Evolutionary conservation across 2,329 filamentous ascomycete genomes (phyloP).

Genomic region (Ophidiomyces ophidiicola): DNA sequence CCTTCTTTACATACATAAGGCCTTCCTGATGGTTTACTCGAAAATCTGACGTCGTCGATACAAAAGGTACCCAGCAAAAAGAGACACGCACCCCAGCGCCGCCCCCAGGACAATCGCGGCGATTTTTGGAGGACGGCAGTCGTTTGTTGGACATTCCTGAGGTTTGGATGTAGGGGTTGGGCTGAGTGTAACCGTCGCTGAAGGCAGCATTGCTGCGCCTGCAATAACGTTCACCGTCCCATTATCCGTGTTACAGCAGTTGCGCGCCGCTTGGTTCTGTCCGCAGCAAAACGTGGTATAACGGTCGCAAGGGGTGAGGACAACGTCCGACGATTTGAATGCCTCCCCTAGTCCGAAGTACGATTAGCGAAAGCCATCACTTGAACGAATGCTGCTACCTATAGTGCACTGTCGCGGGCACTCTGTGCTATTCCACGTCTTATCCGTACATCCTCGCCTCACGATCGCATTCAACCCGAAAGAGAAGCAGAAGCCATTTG

Average conservation of each 20-base stretch:
- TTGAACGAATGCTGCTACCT: no score
- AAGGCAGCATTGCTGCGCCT: conserved; percentile 1
- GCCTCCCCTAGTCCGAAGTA: neutral
- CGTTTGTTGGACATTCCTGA: neutral
- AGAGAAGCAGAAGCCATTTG: conserved; percentile 4
- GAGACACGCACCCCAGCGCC: neutral
- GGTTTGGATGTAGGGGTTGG: neutral
- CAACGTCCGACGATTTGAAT: neutral
- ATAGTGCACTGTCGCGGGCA: conserved; percentile 1
- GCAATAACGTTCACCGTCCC: conserved; percentile 1
- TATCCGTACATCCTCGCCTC: neutral
- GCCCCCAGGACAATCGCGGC: conserved; percentile 1
- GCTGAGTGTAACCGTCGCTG: neutral
- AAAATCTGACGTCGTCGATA: conserved; percentile 1
- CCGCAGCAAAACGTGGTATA: conserved; percentile 1
- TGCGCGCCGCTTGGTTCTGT: no score
- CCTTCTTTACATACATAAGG: no score
- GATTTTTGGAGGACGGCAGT: conserved; percentile 2
- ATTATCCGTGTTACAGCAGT: neutral
- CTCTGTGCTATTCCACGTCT: conserved; percentile 2
- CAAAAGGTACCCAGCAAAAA: conserved; percentile 1
- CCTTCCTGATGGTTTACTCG: no score
- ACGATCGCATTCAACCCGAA: conserved; percentile 4
- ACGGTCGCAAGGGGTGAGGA: neutral
- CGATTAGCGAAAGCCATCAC: neutral